Base-by-base conservation (phyloP, 805 yeast genomes). In the Millerozyma miso region DNA sequence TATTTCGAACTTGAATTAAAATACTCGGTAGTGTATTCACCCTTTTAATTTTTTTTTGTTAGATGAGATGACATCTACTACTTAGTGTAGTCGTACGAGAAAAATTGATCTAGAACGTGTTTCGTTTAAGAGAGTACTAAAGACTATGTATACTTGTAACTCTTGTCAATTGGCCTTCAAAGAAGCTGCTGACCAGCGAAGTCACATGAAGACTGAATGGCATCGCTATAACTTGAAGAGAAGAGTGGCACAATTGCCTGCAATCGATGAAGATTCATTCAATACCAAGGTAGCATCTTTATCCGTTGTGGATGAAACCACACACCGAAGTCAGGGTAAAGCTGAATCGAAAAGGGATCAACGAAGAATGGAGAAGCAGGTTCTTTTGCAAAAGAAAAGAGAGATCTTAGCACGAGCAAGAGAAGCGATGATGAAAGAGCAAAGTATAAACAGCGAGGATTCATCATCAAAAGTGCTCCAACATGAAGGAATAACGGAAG, bases 161-260 rank as follows among this genome's bases (percentile, higher is more conserved):
- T 84, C 96, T 16, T 93, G 99, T 64, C 81, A 80, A 18, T 79
- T 88, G 49, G 81, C 82, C 37, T 93, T 93, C 58, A 79, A 83
- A 35, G 73, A 82, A 31, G 83, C 95, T n/a, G 93, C 83, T 48
- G 72, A 82, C 45, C 99, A 93, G 67, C 75, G 98, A 48, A 76
- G 76, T 50, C 99, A 93, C 61, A 93, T 93, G 99, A 88, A 87
- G 60, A 83, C 96, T 2, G 99, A 93, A 43, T 93, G 99, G 99
- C 99, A 93, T 60, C 77, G 99, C 49, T 93, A 93, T 64, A 93
- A 93, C 58, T 74, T 93, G 57, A 93, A 93, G 60, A 80, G 99
- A 67, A 78, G 96, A 55, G 96, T 93, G 26, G 96, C 97, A 1
- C 67, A 65, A 46, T 58, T 73, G 49, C 76, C 77, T 2, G 58